phyloP scores from a whole-genome alignment of 1,284 basidiomycete species.

The Sanghuangporus baumii region DNA sequence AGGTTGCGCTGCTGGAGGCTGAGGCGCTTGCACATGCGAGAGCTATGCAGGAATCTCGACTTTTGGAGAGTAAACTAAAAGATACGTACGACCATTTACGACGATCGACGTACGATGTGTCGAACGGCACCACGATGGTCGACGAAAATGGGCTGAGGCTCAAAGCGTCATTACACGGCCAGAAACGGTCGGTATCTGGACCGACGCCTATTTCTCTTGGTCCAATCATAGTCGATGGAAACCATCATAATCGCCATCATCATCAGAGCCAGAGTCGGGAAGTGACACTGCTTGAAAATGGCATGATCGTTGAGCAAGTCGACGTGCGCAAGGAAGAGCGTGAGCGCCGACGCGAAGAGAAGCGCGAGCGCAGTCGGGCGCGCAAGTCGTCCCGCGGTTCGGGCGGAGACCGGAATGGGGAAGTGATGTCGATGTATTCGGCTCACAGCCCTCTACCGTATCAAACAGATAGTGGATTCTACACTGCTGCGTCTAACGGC shows the following conservation, averaged over 20 bases:
- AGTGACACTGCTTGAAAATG: conserved; percentile 76
- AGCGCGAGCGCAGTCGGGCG: conserved; percentile 41
- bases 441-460: conserved; percentile 47
- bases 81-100: conserved; percentile 74
- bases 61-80: conserved; percentile 67
- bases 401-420: conserved; percentile 35
- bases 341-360: conserved; percentile 65
- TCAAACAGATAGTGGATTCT: conserved; percentile 50
- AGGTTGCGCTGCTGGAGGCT: conserved; percentile 65
- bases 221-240: conserved; percentile 10
- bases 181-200: conserved; percentile 40
- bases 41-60: conserved; percentile 69
- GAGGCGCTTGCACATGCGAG: conserved; percentile 69
- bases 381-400: conserved; percentile 65
- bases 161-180: conserved; percentile 34
- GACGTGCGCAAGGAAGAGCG: conserved; percentile 76
- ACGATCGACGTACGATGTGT: conserved; percentile 65
- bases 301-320: conserved; percentile 81
- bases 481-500: conserved; percentile 19
- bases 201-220: conserved; percentile 33
- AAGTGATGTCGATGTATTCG: conserved; percentile 68
- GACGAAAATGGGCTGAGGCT: conserved; percentile 8
- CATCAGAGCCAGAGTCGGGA: conserved; percentile 40
- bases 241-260: background rate
- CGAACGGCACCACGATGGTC: conserved; percentile 31